Evolutionary conservation across 495 filamentous ascomycete genomes (phyloP), one percentile per base, ranked within the genome.

Genomic region (Xylaria telfairii): DNA sequence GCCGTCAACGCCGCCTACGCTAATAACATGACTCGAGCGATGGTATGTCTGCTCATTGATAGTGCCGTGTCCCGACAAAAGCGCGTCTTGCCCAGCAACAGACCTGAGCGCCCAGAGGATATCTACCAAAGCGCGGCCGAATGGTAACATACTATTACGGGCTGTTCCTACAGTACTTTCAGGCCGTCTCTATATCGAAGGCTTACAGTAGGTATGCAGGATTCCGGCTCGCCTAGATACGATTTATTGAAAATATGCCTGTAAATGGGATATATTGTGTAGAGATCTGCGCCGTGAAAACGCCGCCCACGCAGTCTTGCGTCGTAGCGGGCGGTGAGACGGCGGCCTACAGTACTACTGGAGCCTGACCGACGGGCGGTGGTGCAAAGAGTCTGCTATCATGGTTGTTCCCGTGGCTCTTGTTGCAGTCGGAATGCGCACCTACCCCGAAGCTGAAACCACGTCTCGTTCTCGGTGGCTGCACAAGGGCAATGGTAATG

Each of bases 391-490:
- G 51, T 46, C 24, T 17, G 0, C 12, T 3, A 34, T 28, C 32
- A 21, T 44, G 37, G 10, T 28, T 13, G 30, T 41, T 32, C 46
- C 26, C 15, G 13, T 54, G 30, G 21, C 47, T 66, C 30, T 65
- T 3, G 64, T 53, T 28, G 47, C 47, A 49, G 64, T 66, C 47
- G 64, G 46, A n/a, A 42, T 54, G 46, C 46, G 64, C 64, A 66
- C 64, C 47, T 54, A 66, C 64, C 64, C 64, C 47, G 19, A 21
- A 53, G 64, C 64, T 66, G 64, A 66, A 66, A 66, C 64, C 30
- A 54, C 28, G 1, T 66, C 64, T 66, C 21, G 47, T 47, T 42
- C 30, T 66, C 46, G 42, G 28, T 54, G 47, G 64, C 64, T 66
- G 30, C 34, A 37, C 44, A 30, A 30, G 9, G n/a, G n/a, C n/a